Percentiles rank a stretch among this genome's conserved stretches.
Evolutionary conservation across 1,284 basidiomycete species (phyloP).

Genomic region (Marasmius sp.): DNA sequence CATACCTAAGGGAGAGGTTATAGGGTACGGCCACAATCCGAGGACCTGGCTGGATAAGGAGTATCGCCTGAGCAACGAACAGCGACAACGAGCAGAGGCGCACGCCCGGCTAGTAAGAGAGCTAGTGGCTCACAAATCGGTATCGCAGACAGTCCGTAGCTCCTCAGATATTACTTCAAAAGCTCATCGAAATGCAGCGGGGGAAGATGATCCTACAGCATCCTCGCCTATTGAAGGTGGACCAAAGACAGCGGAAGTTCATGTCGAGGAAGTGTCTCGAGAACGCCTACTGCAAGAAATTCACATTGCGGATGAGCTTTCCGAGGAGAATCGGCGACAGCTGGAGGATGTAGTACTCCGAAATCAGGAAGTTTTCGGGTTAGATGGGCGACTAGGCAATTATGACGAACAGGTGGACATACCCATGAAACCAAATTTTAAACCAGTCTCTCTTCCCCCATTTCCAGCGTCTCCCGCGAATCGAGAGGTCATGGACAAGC

Average conservation of each 20-base stretch:
- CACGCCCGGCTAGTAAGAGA: no score
- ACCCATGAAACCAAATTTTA: slow-evolving; percentile 13
- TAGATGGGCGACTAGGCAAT: slow-evolving; percentile 24
- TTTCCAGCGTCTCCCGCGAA: slow-evolving; percentile 26
- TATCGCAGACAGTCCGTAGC: no score
- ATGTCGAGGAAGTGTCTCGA: slow-evolving; percentile 9
- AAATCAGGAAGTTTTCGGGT: slow-evolving; percentile 25
- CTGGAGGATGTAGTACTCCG: no score
- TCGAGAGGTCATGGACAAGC: slow-evolving; percentile 27
- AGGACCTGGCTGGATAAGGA: no score
- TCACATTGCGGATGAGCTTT: slow-evolving; percentile 15
- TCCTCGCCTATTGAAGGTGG: slow-evolving; percentile 13
- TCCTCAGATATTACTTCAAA: no score
- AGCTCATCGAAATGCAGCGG: slow-evolving; percentile 5
- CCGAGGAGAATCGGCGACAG: no score
- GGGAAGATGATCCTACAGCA: neutral
- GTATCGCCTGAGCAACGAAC: no score
- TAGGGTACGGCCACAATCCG: slow-evolving; percentile 17
- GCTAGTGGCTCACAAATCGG: no score
- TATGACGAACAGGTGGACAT: slow-evolving; percentile 19
- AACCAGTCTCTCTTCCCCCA: slow-evolving; percentile 22
- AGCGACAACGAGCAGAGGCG: no score
- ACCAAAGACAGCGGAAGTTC: slow-evolving; percentile 21
- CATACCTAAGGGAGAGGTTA: slow-evolving; percentile 16
- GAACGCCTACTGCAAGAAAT: slow-evolving; percentile 13